Percentiles rank a stretch among this genome's conserved stretches.
phyloP scores from a whole-genome alignment of 2,329 filamentous ascomycete genomes.

The Aspergillus viridinutans region DNA sequence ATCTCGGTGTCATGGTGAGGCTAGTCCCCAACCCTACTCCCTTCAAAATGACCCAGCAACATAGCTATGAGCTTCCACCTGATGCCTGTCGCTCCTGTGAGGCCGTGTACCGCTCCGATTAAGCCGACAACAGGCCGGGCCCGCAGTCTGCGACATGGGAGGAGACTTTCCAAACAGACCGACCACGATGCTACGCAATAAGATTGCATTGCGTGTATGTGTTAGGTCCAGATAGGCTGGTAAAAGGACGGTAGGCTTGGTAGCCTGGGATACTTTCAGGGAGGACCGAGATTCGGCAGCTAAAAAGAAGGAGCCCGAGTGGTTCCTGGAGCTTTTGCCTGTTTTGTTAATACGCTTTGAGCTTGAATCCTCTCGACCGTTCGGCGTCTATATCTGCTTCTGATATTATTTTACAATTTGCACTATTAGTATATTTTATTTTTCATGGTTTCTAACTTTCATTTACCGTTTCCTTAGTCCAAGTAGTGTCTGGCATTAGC shows the following conservation, averaged over 20 bases:
- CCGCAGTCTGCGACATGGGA: background rate
- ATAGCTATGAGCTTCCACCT: background rate
- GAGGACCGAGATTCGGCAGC: background rate
- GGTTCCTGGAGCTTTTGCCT: background rate
- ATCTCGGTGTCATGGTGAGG: slow-evolving; percentile 14
- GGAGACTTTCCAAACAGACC: background rate
- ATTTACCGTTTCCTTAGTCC: background rate
- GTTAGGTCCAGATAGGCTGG: background rate
- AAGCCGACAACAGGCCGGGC: slow-evolving; percentile 1
- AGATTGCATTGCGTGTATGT: background rate
- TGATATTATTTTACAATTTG: slow-evolving; percentile 1
- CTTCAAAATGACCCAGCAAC: slow-evolving; percentile 11
- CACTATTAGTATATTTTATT: slow-evolving; percentile 1
- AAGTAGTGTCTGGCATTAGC: background rate
- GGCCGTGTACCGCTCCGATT: slow-evolving; percentile 1
- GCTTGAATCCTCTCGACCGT: background rate
- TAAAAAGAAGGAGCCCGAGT: background rate
- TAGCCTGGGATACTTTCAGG: background rate
- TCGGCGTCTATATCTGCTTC: background rate
- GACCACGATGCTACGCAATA: background rate
- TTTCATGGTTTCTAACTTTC: slow-evolving; percentile 3
- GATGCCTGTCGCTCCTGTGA: background rate
- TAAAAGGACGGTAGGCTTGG: background rate
- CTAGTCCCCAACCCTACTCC: slow-evolving; percentile 18
- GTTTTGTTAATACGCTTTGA: slow-evolving; percentile 1